Conservation (phyloP, 2,329 filamentous ascomycete species). For the Raffaelea deltoideospora region DNA sequence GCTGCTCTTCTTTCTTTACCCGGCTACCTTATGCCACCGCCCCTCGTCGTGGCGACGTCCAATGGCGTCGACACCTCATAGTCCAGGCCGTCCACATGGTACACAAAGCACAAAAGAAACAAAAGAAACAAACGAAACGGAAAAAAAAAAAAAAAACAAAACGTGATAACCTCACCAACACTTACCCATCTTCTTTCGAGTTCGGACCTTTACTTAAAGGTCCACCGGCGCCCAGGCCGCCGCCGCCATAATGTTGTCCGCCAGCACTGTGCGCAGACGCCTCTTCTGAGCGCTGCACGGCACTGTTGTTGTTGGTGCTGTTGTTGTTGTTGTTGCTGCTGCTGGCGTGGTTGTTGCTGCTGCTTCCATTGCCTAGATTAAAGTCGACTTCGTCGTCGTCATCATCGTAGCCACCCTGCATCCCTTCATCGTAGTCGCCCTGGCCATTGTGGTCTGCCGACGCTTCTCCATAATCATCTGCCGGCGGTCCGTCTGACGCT, state of each 20-base stretch:
- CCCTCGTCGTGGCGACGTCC: no score
- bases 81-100: no score
- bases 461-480: slow-evolving; percentile 15
- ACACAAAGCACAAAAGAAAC: not conserved
- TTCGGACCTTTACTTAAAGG: slow-evolving; percentile 37
- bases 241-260: not conserved
- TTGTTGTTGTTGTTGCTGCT: slow-evolving; percentile 7
- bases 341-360: slow-evolving; percentile 13
- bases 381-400: slow-evolving; percentile 41
- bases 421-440: slow-evolving; percentile 11
- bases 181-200: slow-evolving; percentile 90
- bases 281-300: slow-evolving; percentile 15
- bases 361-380: slow-evolving; percentile 29
- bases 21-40: no score
- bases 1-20: no score
- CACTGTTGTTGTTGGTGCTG: slow-evolving; percentile 7
- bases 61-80: no score
- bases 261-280: slow-evolving; percentile 14
- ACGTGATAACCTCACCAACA: no score
- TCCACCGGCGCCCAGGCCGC: slow-evolving; percentile 1
- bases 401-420: slow-evolving; percentile 26
- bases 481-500: slow-evolving; percentile 3
- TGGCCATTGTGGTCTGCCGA: not conserved
- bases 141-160: slow-evolving; percentile 3
- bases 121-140: no score